Conservation (phyloP, 371 early-diverging fungal genomes). For the Mycotypha africana region DNA sequence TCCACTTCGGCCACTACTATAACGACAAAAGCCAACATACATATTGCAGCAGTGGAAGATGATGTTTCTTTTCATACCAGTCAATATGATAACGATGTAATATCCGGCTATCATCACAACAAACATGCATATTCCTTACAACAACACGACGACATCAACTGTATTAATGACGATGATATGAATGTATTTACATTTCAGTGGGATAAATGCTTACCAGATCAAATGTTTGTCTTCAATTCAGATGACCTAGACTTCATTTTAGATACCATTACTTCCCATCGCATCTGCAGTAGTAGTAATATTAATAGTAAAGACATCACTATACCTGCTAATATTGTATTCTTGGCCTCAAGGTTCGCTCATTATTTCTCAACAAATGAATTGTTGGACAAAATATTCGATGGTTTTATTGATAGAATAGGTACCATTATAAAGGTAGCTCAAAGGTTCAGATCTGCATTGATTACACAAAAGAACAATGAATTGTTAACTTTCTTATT, state of each 20-base stretch:
- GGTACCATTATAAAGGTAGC: constrained; percentile 17
- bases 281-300: no score
- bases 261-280: constrained; percentile 59
- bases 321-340: constrained; percentile 80
- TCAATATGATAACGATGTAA: no score
- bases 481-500: background rate
- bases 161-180: background rate
- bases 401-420: constrained; percentile 58
- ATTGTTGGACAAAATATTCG: constrained; percentile 63
- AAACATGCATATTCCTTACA: no score
- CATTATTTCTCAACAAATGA: constrained; percentile 71
- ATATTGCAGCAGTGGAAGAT: no score
- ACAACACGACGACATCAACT: background rate
- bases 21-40: no score
- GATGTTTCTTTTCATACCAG: no score
- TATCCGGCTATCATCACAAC: no score
- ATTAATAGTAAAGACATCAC: constrained; percentile 57
- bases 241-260: constrained; percentile 66
- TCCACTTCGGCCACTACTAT: no score
- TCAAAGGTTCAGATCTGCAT: no score
- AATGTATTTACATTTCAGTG: constrained; percentile 55
- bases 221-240: constrained; percentile 86
- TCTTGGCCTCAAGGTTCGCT: constrained; percentile 84
- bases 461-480: background rate
- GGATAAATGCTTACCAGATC: constrained; percentile 75